Evolutionary conservation across 768 basidiomycete species (phyloP).

Genomic region (Tulasnella sp.): DNA sequence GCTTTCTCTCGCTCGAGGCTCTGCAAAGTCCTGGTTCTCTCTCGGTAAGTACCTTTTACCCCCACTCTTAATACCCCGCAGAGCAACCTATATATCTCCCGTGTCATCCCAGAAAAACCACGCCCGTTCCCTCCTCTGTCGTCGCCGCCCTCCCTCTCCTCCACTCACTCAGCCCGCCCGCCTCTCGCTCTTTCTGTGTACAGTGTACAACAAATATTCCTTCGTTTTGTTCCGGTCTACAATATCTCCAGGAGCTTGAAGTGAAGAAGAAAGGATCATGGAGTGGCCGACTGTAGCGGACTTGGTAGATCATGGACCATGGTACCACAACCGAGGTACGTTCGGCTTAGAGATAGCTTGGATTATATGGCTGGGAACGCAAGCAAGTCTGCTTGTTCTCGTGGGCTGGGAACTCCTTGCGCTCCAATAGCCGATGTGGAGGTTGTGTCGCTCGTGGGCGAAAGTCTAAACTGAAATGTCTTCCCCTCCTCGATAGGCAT

Average conservation of each 20-base stretch:
- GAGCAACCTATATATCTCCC: conserved; percentile 30
- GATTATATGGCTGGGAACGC: neutral
- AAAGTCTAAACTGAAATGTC: neutral
- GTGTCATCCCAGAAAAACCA: neutral
- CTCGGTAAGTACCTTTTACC: conserved; percentile 16
- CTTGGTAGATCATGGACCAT: conserved; percentile 32
- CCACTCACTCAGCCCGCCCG: conserved; percentile 11
- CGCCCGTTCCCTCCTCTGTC: neutral
- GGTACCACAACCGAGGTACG: conserved; percentile 35
- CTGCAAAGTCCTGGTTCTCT: neutral
- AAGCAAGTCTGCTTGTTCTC: neutral
- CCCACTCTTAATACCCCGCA: conserved; percentile 22
- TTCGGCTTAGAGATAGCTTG: neutral
- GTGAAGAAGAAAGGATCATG: conserved; percentile 18
- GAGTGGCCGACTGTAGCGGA: conserved; percentile 35
- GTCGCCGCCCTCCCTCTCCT: neutral
- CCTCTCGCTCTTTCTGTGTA: conserved; percentile 9
- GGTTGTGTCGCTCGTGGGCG: neutral
- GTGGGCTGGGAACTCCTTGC: neutral
- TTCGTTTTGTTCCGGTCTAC: neutral
- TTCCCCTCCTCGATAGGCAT: conserved; percentile 17
- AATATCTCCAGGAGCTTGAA: neutral
- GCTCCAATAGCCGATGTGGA: neutral
- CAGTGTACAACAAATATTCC: neutral
- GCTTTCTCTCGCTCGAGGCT: neutral